Evolutionary conservation across 2,329 filamentous ascomycete genomes (phyloP).

Genomic region (Nothopassalora personata): DNA sequence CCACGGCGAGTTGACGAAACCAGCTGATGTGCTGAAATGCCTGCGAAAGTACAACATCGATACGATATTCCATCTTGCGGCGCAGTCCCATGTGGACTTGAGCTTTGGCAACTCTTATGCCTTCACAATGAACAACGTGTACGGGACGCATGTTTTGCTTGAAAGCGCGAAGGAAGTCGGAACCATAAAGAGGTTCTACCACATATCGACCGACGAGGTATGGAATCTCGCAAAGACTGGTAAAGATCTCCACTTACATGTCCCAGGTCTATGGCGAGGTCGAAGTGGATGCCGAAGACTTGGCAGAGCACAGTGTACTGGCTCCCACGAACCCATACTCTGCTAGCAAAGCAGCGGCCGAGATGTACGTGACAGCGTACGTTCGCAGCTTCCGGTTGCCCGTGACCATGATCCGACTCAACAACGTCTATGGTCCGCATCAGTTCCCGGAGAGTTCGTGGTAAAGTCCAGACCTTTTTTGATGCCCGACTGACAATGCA

Average conservation of each 20-base stretch:
- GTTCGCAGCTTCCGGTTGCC: constrained; percentile 77
- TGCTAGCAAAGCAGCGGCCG: constrained; percentile 36
- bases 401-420: constrained; percentile 72
- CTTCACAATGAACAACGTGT: constrained; percentile 77
- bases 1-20: constrained; percentile 71
- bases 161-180: constrained; percentile 68
- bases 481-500: not conserved
- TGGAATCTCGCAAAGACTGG: not conserved
- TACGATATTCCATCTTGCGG: constrained; percentile 77
- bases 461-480: not conserved
- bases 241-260: constrained; percentile 7
- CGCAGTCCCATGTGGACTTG: constrained; percentile 78
- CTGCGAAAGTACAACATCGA: constrained; percentile 68
- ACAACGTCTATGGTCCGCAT: constrained; percentile 81
- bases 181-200: constrained; percentile 66
- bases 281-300: constrained; percentile 63
- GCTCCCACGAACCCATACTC: constrained; percentile 67
- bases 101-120: constrained; percentile 78
- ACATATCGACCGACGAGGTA: constrained; percentile 69
- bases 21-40: constrained; percentile 63
- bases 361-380: constrained; percentile 65
- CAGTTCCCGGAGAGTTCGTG: constrained; percentile 35
- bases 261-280: constrained; percentile 73
- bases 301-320: constrained; percentile 67
- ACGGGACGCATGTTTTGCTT: constrained; percentile 75